phyloP scores from a whole-genome alignment of 805 yeast species.

The Starmera dryadoides region DNA sequence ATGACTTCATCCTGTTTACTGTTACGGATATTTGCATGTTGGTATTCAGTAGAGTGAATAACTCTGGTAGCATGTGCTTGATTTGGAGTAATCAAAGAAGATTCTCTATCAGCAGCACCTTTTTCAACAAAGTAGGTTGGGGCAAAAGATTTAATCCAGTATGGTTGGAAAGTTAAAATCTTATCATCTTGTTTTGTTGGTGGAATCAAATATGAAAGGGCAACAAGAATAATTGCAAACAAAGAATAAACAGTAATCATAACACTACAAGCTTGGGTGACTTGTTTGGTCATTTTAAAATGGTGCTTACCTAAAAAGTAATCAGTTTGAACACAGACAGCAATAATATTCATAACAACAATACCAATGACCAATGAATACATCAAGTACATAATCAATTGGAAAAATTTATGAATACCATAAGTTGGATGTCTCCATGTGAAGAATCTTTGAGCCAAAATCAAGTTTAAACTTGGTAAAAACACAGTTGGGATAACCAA shows the following conservation, averaged over 20 bases:
- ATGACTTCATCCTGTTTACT: slow-evolving; percentile 4
- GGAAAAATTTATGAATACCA: slow-evolving; percentile 46
- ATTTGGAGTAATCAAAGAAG: slow-evolving; percentile 25
- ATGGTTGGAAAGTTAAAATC: slow-evolving; percentile 58
- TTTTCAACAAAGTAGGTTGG: slow-evolving; percentile 53
- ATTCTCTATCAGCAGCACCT: slow-evolving; percentile 40
- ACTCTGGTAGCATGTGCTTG: slow-evolving; percentile 43
- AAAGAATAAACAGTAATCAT: slow-evolving; percentile 46
- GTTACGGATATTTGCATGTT: slow-evolving; percentile 23
- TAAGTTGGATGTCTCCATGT: slow-evolving; percentile 75
- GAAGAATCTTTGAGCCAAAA: slow-evolving; percentile 65
- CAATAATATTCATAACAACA: slow-evolving; percentile 58
- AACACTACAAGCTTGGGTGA: slow-evolving; percentile 43
- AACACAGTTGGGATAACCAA: slow-evolving; percentile 52
- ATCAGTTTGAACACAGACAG: slow-evolving; percentile 52
- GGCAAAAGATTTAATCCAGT: slow-evolving; percentile 65
- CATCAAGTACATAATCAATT: slow-evolving; percentile 38
- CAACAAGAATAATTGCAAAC: slow-evolving; percentile 43
- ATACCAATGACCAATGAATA: slow-evolving; percentile 50
- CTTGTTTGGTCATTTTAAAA: slow-evolving; percentile 46
- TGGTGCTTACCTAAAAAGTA: slow-evolving; percentile 40
- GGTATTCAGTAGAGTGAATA: slow-evolving; percentile 49
- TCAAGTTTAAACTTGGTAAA: slow-evolving; percentile 51
- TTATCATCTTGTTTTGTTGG: slow-evolving; percentile 46
- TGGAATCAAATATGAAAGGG: slow-evolving; percentile 44